Evolutionary conservation across 2,329 filamentous ascomycete genomes (phyloP), one percentile per base, ranked within the genome.

Genomic region (Xylaria sp.): DNA sequence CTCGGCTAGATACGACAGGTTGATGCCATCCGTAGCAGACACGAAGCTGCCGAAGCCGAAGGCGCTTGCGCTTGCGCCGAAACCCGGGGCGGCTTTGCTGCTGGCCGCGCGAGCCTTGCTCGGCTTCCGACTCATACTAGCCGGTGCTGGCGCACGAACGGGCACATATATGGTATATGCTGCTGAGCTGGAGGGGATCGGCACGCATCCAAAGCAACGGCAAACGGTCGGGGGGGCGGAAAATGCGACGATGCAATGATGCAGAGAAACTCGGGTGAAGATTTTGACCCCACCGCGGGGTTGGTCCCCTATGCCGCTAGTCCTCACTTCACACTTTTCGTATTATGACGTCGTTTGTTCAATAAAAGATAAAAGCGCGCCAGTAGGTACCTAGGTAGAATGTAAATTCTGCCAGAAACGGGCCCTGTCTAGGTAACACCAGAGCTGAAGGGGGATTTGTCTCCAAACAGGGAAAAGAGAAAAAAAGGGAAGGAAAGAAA

Each of bases 1-100:
- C 74, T 97, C 94, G 60, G 92, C 85, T 59, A 98, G 87, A 81
- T 97, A 97, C 50, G 94, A 97, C 44, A 99, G 85, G 6, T 83
- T 83, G 72, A 81, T 85, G 63, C 79, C 79, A 54, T 78, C 74
- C 20, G 80, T 76, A 3, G 80, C 70, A 49, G 79, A 79, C 42
- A 80, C 77, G 72, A 85, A 85, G n/a, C 73, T 75, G 49, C 73
- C 71, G 29, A 74, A 75, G 38, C 73, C 71, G 31, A 75, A 75
- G 45, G 71, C 38, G 60, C 54, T 69, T 47, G 71, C 38, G 60
- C 54, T 69, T 47, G 65, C 65, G 57, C 68, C 71, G 45, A 68
- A 68, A 53, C 61, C 71, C 7, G 71, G 49, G 51, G 71, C 72
- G 5, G 73, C 67, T 63, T 76, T 77, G 70, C 74, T 70, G 58